Conservation (phyloP, 2,329 filamentous ascomycete genomes). For the Fonsecaea pedrosoi region DNA sequence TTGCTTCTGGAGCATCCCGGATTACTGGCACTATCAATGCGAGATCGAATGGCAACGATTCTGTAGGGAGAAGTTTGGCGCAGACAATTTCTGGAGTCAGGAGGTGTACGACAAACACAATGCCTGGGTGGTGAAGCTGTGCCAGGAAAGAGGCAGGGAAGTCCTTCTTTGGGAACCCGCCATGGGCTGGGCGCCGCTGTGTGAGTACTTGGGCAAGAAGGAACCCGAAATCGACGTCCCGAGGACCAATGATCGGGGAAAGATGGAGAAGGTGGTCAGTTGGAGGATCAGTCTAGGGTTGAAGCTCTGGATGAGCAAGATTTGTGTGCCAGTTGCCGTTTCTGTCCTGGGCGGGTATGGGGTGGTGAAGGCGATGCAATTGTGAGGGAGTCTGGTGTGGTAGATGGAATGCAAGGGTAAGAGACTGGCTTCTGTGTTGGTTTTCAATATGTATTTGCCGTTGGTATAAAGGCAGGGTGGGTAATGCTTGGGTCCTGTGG, state of each 20-base stretch:
- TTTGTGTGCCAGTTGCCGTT: conserved; percentile 9
- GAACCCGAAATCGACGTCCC: conserved; percentile 48
- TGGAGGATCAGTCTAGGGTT: conserved; percentile 20
- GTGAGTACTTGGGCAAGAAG: conserved; percentile 49
- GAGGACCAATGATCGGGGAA: conserved; percentile 39
- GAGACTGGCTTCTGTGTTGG: neutral
- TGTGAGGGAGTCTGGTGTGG: neutral
- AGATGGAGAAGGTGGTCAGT: conserved; percentile 18
- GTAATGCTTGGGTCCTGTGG: neutral
- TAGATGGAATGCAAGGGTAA: neutral
- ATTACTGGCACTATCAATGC: conserved; percentile 21
- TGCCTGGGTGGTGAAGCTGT: conserved; percentile 25
- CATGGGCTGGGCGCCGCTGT: conserved; percentile 54
- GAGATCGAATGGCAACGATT: conserved; percentile 22
- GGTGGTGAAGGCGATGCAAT: conserved; percentile 5
- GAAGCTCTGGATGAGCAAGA: conserved; percentile 25
- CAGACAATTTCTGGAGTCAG: conserved; percentile 18
- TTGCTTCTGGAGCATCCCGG: conserved; percentile 19
- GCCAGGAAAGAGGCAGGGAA: conserved; percentile 14
- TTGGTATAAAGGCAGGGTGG: neutral
- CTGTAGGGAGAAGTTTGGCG: conserved; percentile 19
- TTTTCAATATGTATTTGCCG: neutral
- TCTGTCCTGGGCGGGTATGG: conserved; percentile 22
- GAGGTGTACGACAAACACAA: conserved; percentile 24
- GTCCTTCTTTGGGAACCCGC: conserved; percentile 31